Evolutionary conservation across 345 rosid genomes (phyloP).

Genomic region (Rhizophora mangle): DNA sequence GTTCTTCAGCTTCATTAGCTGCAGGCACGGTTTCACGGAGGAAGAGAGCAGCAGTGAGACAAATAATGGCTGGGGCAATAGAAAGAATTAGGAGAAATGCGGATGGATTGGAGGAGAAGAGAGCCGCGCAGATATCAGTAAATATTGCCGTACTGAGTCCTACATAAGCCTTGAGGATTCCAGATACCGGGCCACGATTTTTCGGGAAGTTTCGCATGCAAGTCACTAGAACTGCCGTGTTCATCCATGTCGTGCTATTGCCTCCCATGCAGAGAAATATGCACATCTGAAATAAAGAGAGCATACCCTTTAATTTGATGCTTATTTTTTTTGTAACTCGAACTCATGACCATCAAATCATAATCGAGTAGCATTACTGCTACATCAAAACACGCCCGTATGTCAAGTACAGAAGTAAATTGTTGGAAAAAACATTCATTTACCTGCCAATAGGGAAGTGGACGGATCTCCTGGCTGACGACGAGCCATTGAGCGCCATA

Average conservation of each 20-base stretch:
- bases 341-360: not conserved
- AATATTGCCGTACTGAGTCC: slow-evolving; percentile 67
- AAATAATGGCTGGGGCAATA: slow-evolving; percentile 46
- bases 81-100: slow-evolving; percentile 50
- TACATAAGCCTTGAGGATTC: slow-evolving; percentile 58
- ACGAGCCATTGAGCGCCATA: slow-evolving; percentile 76
- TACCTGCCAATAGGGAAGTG: slow-evolving; percentile 68
- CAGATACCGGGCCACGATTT: slow-evolving; percentile 58
- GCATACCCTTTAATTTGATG: not conserved
- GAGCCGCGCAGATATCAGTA: slow-evolving; percentile 53
- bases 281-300: slow-evolving; percentile 47
- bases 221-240: slow-evolving; percentile 64
- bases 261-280: slow-evolving; percentile 58
- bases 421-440: not conserved
- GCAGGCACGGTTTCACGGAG: slow-evolving; percentile 41
- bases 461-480: slow-evolving; percentile 42
- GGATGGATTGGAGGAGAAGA: slow-evolving; percentile 46
- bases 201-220: slow-evolving; percentile 57
- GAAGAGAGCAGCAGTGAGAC: slow-evolving; percentile 46
- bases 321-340: not conserved
- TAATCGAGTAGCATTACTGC: not conserved
- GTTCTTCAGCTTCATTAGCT: slow-evolving; percentile 19
- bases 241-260: slow-evolving; percentile 70
- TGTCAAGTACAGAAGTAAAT: no score
- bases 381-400: no score